Base-by-base conservation (phyloP, 2,329 filamentous ascomycete genomes). In the Curvularia verruculosa region DNA sequence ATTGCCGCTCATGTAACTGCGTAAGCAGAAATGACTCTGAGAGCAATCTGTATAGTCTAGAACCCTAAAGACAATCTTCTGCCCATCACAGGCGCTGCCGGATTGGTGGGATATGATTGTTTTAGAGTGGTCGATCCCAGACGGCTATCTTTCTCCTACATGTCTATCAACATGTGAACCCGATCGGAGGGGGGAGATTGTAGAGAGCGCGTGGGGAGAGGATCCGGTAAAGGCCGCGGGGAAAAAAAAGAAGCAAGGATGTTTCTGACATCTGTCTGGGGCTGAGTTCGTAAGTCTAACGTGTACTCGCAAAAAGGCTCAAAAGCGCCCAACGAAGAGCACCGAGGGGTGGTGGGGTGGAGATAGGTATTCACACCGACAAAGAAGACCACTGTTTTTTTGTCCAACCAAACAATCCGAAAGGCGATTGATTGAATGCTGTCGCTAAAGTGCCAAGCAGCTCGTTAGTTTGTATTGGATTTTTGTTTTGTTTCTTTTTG, bases 381-480 rank as follows among this genome's bases (percentile, higher is more conserved):
- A 50, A 19, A 12, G n/a, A 45, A 28, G 41, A 34, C 49, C 15
- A n/a, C 18, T 23, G 23, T 52, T n/a, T n/a, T n/a, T n/a, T n/a
- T 13, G 31, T 23, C 39, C 45, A 53, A 36, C 31, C 31, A 49
- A 19, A 34, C 21, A 49, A 23, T 15, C 21, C 5, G 23, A 39
- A 52, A 39, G 29, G 36, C 43, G 39, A 43, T 24, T 45, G 39
- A 43, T 24, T 45, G 46, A 45, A 45, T 58, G 53, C 40, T 63
- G 39, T 45, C 19, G 53, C 46, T 37, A 39, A 13, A 34, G 37
- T 50, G 54, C 58, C 63, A 63, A 61, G 54, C 21, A 10, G 12
- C 46, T 21, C 31, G 36, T 36, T 48, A 39, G 13, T 12, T 19
- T 13, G 9, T 45, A 49, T 55, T 54, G 52, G 31, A 23, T 10